Evolutionary conservation across 139 green algal species (phyloP).

Genomic region (Coccomyxa sp.): DNA sequence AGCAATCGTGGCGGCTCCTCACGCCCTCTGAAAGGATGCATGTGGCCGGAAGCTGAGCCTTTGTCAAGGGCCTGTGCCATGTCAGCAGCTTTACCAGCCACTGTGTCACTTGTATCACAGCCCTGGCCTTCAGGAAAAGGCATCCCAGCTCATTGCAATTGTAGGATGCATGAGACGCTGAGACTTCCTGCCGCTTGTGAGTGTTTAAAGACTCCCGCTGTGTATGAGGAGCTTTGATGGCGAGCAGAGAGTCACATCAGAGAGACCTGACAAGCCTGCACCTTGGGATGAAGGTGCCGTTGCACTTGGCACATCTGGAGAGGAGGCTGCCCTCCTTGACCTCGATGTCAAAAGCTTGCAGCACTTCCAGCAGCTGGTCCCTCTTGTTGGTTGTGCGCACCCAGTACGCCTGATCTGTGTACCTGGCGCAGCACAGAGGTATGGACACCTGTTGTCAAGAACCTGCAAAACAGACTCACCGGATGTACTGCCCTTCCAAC

Average conservation of each 20-base stretch:
- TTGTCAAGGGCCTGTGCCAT: not conserved
- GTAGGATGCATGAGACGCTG: not conserved
- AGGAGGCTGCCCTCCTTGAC: conserved; percentile 25
- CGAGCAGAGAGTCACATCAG: too few species aligned
- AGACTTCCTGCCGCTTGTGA: not conserved
- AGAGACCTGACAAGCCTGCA: not conserved
- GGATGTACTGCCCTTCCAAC: not conserved
- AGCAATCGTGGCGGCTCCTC: not conserved
- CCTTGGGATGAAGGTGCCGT: conserved; percentile 38
- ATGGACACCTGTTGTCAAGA: not conserved
- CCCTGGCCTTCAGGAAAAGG: too few species aligned
- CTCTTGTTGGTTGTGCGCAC: conserved; percentile 33
- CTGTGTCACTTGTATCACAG: too few species aligned
- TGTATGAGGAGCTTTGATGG: too few species aligned
- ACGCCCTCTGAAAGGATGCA: not conserved
- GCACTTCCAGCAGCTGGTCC: conserved; percentile 44
- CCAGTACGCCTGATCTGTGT: conserved; percentile 28
- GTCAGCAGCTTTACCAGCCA: too few species aligned
- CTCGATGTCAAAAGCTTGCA: conserved; percentile 24
- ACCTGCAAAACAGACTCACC: not conserved
- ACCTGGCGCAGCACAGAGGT: too few species aligned
- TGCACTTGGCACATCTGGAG: conserved; percentile 43
- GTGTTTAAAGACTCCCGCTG: not conserved
- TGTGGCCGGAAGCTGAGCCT: not conserved
- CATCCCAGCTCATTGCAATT: not conserved